Evolutionary conservation across 2,329 filamentous ascomycete species (phyloP).

Genomic region (Ustulina deusta): DNA sequence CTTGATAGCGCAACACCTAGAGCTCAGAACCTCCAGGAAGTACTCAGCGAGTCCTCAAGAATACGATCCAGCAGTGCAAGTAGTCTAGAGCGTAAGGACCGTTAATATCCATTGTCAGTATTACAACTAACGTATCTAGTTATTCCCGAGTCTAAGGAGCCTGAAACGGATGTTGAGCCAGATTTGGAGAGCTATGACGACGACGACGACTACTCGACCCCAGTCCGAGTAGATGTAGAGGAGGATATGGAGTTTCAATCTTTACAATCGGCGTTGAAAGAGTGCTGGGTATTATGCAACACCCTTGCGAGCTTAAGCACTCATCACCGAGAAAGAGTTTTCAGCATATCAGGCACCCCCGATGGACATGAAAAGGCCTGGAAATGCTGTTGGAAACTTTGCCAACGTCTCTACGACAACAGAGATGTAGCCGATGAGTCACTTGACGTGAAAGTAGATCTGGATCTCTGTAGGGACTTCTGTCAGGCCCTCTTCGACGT

Average conservation of each 20-base stretch:
- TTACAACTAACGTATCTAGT: constrained; percentile 56
- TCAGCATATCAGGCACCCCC: constrained; percentile 78
- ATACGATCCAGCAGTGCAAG: constrained; percentile 75
- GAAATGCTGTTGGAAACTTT: constrained; percentile 94
- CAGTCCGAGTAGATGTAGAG: constrained; percentile 56
- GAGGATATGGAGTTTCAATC: constrained; percentile 70
- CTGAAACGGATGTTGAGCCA: constrained; percentile 63
- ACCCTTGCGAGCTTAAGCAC: constrained; percentile 87
- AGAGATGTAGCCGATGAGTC: constrained; percentile 75
- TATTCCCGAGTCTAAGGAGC: constrained; percentile 62
- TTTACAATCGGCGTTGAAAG: constrained; percentile 80
- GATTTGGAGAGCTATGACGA: constrained; percentile 69
- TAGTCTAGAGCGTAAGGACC: constrained; percentile 79
- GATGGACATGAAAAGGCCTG: constrained; percentile 88
- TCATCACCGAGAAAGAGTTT: constrained; percentile 82
- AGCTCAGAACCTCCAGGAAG: constrained; percentile 84
- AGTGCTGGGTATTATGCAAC: constrained; percentile 96
- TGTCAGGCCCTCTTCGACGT: constrained; percentile 93
- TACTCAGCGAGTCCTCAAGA: constrained; percentile 66
- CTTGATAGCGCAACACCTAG: constrained; percentile 80
- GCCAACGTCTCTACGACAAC: constrained; percentile 87
- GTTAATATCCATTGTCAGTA: not conserved
- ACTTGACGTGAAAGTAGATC: constrained; percentile 77
- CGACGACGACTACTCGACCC: constrained; percentile 59
- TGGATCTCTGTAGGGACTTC: constrained; percentile 91